Base-by-base conservation (phyloP, 1,139 yeast species). In the Blastobotrys capitulatus region DNA sequence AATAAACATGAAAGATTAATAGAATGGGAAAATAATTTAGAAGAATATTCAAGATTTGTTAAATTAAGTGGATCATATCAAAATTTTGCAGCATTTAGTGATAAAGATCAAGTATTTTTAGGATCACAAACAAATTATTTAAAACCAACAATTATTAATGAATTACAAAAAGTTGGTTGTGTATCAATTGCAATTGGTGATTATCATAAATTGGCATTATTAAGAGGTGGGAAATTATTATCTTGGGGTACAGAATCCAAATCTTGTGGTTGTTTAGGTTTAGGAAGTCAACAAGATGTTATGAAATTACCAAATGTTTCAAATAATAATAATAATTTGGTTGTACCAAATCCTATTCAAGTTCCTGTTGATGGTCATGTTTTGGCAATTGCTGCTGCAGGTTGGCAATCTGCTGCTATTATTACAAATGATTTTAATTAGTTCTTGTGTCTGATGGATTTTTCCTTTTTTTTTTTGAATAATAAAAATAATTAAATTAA, bases 341-440 rank as follows among this genome's bases (percentile, higher is more conserved):
- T 69, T 16, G 77, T 80, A 0, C 47, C 47, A 0, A 68, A 60
- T 36, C 90, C 90, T 0, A 65, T 71, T 0, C 61, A 60, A 35
- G 72, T 81, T 18, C 60, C 63, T 5, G 54, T 56, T 6, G 63
- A 63, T 1, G 80, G 79, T 0, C 69, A 73, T 12, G 77, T 72
- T 60, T 54, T 76, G 15, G 78, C 79, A 0, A 74, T 82, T 44
- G 75, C 85, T 1, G 86, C 88, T 12, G 79, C 82, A n/a, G 95
- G 95, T 1, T 85, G 92, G 94, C 94, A 85, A 51, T 79, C 88
- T 0, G 81, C 82, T 40, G 92, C 82, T 1, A 62, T 79, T 16
- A 69, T 78, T 26, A 57, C 64, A 22, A 12, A 19, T 5, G 39
- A 36, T 19, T 36, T 18, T 36, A 16, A 36, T 26, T 26, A 7